Evolutionary conservation across 768 basidiomycete species (phyloP), one percentile per base, ranked within the genome.

Genomic region (Rhodosporidiobolus odoratus): DNA sequence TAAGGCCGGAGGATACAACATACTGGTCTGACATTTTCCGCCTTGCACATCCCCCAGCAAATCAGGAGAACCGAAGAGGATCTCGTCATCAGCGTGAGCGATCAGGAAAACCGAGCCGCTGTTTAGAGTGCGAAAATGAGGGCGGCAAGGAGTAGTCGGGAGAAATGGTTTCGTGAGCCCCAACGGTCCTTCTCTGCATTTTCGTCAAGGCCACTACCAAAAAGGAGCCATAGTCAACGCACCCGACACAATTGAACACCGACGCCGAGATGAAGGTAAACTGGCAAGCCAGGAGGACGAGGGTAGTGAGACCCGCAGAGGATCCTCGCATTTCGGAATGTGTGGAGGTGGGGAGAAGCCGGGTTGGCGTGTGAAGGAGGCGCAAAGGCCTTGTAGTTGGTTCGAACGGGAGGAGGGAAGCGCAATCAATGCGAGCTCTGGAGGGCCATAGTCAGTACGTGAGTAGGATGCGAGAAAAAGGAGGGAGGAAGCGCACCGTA

Each of bases 21-120:
- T 23, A 45, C 43, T 45, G 13, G 43, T 45, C 23, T 45, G 43
- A 23, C 43, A 45, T 50, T 48, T n/a, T 50, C 48, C 48, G 27
- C 48, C 21, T n/a, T 50, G 48, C 23, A 50, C 21, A 50, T 50
- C 48, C 12, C 12, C 21, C 6, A 50, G 62, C 25, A 62, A n/a
- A 23, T 62, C 65, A 25, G 65, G 56, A 15, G 59, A 56, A 40
- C 63, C 65, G 54, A 72, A 72, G 27, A 72, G 62, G 6, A 72
- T 57, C 38, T 72, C 74, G 40, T 72, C 74, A 58, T 75, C 71
- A 12, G 72, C 54, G 50, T 73, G 72, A 0, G 67, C 67, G 41
- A 73, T 65, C 13, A 66, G 56, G n/a, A 45, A 58, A 32, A 69
- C 62, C 3, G 60, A 30, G 3, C 66, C 60, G 13, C 38, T 43